Percentiles rank a stretch among this genome's conserved stretches.
phyloP scores from a whole-genome alignment of 257 asterid species.

The Coffea canephora region DNA sequence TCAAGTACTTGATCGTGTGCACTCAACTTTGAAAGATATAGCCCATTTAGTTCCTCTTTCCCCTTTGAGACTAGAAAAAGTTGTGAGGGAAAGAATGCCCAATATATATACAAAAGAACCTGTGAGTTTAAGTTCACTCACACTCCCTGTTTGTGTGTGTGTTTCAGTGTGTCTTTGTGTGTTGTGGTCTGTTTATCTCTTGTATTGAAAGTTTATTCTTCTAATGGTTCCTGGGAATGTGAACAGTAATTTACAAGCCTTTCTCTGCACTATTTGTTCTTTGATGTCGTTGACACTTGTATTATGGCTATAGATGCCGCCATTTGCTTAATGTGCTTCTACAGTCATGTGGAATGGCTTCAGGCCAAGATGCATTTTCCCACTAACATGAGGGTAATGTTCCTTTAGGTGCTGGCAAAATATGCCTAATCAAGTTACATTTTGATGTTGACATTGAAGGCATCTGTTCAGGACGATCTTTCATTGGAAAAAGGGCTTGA shows the following conservation, averaged over 20 bases:
- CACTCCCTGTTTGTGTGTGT: not conserved
- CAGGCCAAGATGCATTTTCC: not conserved
- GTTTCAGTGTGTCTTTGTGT: not conserved
- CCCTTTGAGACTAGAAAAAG: slow-evolving; percentile 66
- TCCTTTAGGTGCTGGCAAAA: not conserved
- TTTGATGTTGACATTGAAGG: not conserved
- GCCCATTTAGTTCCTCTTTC: slow-evolving; percentile 72
- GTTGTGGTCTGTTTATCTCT: too few relatives aligned
- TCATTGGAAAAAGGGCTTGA: too few relatives aligned
- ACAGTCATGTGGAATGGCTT: not conserved
- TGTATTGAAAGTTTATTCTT: not conserved
- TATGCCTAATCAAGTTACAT: not conserved
- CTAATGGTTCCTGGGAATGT: not conserved
- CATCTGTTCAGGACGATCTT: not conserved
- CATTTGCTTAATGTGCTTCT: not conserved
- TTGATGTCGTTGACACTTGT: not conserved
- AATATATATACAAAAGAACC: slow-evolving; percentile 39
- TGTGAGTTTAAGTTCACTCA: slow-evolving; percentile 40
- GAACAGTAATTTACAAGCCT: not conserved
- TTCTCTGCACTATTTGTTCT: not conserved
- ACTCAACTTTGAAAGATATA: slow-evolving; percentile 62
- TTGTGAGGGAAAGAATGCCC: slow-evolving; percentile 67
- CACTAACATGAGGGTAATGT: not conserved
- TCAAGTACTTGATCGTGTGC: slow-evolving; percentile 76
- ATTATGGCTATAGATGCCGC: not conserved